Evolutionary conservation across 495 filamentous ascomycete species (phyloP).

Genomic region (Aspergillus bertholletiae): DNA sequence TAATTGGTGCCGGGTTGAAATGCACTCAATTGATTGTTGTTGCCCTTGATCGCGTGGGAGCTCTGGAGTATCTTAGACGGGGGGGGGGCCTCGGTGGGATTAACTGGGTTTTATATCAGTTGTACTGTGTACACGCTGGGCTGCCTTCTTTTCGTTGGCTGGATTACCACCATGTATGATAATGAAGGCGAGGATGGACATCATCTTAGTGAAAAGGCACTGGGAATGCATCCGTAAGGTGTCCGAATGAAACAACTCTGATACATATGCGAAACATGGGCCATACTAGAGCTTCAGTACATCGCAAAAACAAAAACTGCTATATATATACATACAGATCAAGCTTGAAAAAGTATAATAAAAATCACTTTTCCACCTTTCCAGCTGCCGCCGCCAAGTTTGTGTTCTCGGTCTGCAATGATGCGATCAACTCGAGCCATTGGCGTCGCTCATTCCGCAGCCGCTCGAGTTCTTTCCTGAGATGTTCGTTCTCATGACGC

Average conservation of each 20-base stretch:
- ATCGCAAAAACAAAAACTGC: no score
- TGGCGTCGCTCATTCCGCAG: constrained; percentile 59
- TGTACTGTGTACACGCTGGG: no score
- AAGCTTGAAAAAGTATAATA: no score
- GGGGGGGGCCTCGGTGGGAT: background rate
- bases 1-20: no score
- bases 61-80: background rate
- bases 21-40: no score
- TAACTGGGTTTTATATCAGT: no score
- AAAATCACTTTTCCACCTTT: background rate
- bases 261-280: background rate
- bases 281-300: background rate
- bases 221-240: no score
- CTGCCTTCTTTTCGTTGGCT: no score
- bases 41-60: background rate
- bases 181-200: background rate
- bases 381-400: constrained; percentile 22
- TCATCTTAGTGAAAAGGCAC: no score
- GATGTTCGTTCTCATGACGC: constrained; percentile 52
- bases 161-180: background rate
- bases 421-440: constrained; percentile 56
- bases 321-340: no score
- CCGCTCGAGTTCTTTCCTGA: constrained; percentile 53
- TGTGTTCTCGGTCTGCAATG: constrained; percentile 64
- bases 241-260: background rate